Base-by-base conservation (phyloP, 805 yeast species). In the Candida yuanshanica region DNA sequence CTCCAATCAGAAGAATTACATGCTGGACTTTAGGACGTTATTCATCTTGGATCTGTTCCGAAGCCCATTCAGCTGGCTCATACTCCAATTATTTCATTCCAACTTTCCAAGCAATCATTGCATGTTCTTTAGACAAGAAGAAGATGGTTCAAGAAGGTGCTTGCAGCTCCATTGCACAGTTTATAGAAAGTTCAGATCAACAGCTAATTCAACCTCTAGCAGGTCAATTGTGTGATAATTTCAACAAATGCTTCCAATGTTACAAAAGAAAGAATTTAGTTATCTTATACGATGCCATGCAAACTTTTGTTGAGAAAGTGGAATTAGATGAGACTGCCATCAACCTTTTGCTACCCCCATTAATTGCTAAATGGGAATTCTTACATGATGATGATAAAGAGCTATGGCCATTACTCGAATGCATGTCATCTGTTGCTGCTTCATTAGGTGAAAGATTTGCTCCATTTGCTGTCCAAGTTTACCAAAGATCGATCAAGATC, bases 71-170 rank as follows among this genome's bases (percentile, higher is more conserved):
- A 33, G 77, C 79, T 33, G 83, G 85, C 10, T 65, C 74, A 21
- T 83, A 76, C 57, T 72, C 88, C 8, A 73, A 67, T 47, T 83
- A 83, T 53, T 82, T 85, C 57, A 67, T 74, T 43, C 93, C 93
- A 5, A 87, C 93, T 0, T 72, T 93, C 44, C 80, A 83, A 52
- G 76, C 93, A 2, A 73, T 93, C 36, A 73, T 93, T 58, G 66
- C 60, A 37, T 83, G 93, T 62, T 79, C 86, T 20, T 66, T 88
- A 50, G 98, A 93, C 60, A 72, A 69, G 38, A 88, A 87, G 66
- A 89, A 90, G 58, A 84, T 83, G 43, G 99, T 91, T n/a, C 99
- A 93, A 64, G 91, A 89, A 55, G 83, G 95, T 42, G 96, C 95
- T 2, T 87, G 95, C 51, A 77, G 89, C 27, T 85, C 96, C 10